Conservation (phyloP, 805 yeast genomes). For the Wickerhamia fluorescens region DNA sequence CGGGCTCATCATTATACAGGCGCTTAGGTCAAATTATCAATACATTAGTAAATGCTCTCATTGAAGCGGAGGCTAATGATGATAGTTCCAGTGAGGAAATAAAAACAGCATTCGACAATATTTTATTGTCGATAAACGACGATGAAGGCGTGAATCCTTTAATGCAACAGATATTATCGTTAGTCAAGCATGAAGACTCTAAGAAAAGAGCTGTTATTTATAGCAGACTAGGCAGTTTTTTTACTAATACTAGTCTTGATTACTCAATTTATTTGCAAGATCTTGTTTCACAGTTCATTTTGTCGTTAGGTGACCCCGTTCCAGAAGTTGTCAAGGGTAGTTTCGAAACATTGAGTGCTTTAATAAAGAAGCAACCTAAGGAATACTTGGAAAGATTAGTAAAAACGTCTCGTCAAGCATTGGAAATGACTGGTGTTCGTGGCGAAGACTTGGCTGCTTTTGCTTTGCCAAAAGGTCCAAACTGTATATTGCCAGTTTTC, state of each 20-base stretch:
- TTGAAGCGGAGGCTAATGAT: slow-evolving; percentile 30
- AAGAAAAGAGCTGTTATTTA: slow-evolving; percentile 56
- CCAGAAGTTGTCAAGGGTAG: slow-evolving; percentile 56
- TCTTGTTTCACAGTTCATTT: slow-evolving; percentile 61
- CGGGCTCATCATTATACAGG: slow-evolving; percentile 73
- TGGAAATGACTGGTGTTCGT: slow-evolving; percentile 54
- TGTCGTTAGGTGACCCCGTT: slow-evolving; percentile 66
- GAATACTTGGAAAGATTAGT: slow-evolving; percentile 71
- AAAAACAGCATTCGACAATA: slow-evolving; percentile 52
- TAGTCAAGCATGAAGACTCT: slow-evolving; percentile 71
- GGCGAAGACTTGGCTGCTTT: slow-evolving; percentile 72
- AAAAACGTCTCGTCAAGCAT: slow-evolving; percentile 70
- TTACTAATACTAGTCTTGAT: slow-evolving; percentile 57
- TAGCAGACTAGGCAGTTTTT: slow-evolving; percentile 65
- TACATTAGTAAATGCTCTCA: slow-evolving; percentile 57
- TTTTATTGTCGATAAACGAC: slow-evolving; percentile 66
- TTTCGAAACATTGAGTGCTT: slow-evolving; percentile 54
- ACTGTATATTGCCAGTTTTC: slow-evolving; percentile 83
- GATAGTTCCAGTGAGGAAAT: slow-evolving; percentile 37
- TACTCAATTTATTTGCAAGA: slow-evolving; percentile 69
- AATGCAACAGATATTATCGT: slow-evolving; percentile 68
- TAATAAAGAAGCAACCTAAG: slow-evolving; percentile 69
- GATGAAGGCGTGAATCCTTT: slow-evolving; percentile 80
- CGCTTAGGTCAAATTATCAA: slow-evolving; percentile 70
- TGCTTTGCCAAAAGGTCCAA: slow-evolving; percentile 74